These are phyloP conservation scores for Chlorella sp. DNA, from an alignment of 139 green algal genomes.

Conservation along the genomic window DNA sequence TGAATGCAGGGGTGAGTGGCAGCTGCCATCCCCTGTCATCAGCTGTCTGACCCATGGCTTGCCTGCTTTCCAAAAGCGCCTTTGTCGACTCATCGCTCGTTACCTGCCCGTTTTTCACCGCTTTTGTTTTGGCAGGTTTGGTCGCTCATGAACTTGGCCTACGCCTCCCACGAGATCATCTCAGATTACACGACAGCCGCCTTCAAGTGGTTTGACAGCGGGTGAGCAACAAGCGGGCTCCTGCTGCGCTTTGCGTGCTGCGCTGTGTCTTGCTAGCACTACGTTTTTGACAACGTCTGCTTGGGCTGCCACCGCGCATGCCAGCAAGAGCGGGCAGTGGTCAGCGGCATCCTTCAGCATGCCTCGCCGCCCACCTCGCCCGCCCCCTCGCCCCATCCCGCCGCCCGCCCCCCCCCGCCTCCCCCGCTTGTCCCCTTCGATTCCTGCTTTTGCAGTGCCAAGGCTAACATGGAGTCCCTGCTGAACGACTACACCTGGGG, in stretches of 20 bases:
- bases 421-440: too few relatives aligned
- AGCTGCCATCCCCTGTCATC: too few relatives aligned
- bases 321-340: too few relatives aligned
- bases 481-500: conserved; percentile 4
- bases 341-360: too few relatives aligned
- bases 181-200: conserved; percentile 22
- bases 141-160: conserved; percentile 27
- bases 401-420: not conserved
- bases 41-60: too few relatives aligned
- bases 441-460: not conserved
- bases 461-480: not conserved
- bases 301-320: too few relatives aligned
- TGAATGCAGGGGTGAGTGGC: too few relatives aligned
- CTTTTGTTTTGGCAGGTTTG: not conserved
- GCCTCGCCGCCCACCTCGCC: not conserved
- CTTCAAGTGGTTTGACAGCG: conserved; percentile 11
- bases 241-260: not conserved
- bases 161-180: conserved; percentile 29
- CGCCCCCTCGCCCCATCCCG: too few relatives aligned
- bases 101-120: too few relatives aligned
- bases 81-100: too few relatives aligned
- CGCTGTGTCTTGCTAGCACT: not conserved
- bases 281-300: too few relatives aligned
- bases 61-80: too few relatives aligned
- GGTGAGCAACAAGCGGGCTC: not conserved